Conservation (phyloP, 805 yeast species). For the Kuraishia hungarica region DNA sequence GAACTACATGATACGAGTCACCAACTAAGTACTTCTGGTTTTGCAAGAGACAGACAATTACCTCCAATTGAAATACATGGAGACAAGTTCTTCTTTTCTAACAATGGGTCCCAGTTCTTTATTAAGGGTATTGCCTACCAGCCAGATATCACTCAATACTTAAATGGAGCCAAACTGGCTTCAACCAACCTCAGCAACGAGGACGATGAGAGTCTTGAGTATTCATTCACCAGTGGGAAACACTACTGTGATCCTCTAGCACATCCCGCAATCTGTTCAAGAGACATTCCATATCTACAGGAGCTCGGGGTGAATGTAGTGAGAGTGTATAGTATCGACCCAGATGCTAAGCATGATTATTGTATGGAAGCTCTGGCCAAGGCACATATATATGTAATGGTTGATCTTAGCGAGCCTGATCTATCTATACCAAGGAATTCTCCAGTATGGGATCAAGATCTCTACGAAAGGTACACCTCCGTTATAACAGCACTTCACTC, state of each 20-base stretch:
- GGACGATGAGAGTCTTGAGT: constrained; percentile 8
- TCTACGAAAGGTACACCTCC: constrained; percentile 32
- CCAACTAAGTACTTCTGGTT: not conserved
- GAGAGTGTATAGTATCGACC: constrained; percentile 31
- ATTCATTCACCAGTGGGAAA: constrained; percentile 14
- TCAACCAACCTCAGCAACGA: not conserved
- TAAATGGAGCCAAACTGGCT: constrained; percentile 8
- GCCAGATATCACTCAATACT: constrained; percentile 18
- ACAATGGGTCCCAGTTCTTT: constrained; percentile 27
- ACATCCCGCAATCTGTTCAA: constrained; percentile 19
- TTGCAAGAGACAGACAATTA: not conserved
- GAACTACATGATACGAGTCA: not conserved
- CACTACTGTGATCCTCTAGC: constrained; percentile 29
- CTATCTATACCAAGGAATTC: constrained; percentile 5
- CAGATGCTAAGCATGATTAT: constrained; percentile 27
- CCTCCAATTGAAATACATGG: constrained; percentile 21
- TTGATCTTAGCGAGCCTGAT: constrained; percentile 33
- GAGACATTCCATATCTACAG: constrained; percentile 23
- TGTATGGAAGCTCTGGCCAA: constrained; percentile 28
- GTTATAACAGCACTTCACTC: constrained; percentile 33
- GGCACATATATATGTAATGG: constrained; percentile 37
- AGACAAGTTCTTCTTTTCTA: constrained; percentile 24
- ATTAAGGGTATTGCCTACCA: constrained; percentile 33
- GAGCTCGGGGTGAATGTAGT: constrained; percentile 27
- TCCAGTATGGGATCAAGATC: constrained; percentile 66